Evolutionary conservation across 1,284 basidiomycete species (phyloP).

Genomic region (Mycosarcoma mackinlayi): DNA sequence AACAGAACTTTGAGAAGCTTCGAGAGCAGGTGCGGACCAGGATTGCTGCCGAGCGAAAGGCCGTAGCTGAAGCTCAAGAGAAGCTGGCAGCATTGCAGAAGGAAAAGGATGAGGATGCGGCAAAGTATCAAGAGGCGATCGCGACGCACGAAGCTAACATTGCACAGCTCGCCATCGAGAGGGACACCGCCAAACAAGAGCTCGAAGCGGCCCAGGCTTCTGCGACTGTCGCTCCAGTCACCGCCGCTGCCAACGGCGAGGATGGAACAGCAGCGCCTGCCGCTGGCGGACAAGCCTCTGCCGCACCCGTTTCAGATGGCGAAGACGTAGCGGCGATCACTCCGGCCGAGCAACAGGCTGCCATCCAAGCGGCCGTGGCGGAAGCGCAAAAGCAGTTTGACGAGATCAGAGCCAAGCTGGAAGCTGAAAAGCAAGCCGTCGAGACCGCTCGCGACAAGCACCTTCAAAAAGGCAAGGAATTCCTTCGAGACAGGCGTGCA

Average conservation of each 20-base stretch:
- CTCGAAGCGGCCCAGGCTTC: constrained; percentile 40
- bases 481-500: constrained; percentile 39
- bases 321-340: constrained; percentile 9
- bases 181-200: constrained; percentile 68
- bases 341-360: constrained; percentile 27
- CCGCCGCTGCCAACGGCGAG: constrained; percentile 29
- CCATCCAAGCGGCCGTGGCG: constrained; percentile 40
- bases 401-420: constrained; percentile 47
- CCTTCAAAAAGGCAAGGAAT: constrained; percentile 49
- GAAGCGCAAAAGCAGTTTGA: constrained; percentile 57
- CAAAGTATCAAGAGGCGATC: constrained; percentile 40
- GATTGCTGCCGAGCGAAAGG: constrained; percentile 54
- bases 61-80: constrained; percentile 66
- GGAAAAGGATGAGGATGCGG: constrained; percentile 66
- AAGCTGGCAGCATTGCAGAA: constrained; percentile 67
- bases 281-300: constrained; percentile 32
- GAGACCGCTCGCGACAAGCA: constrained; percentile 42
- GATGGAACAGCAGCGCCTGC: constrained; percentile 31
- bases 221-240: constrained; percentile 35
- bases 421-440: constrained; percentile 33
- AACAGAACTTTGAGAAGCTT: constrained; percentile 59
- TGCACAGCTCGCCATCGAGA: constrained; percentile 30
- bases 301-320: constrained; percentile 22
- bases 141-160: constrained; percentile 38
- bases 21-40: constrained; percentile 58